phyloP scores from a whole-genome alignment of 176 grass and related monocot species.

The Oryza officinalis region DNA sequence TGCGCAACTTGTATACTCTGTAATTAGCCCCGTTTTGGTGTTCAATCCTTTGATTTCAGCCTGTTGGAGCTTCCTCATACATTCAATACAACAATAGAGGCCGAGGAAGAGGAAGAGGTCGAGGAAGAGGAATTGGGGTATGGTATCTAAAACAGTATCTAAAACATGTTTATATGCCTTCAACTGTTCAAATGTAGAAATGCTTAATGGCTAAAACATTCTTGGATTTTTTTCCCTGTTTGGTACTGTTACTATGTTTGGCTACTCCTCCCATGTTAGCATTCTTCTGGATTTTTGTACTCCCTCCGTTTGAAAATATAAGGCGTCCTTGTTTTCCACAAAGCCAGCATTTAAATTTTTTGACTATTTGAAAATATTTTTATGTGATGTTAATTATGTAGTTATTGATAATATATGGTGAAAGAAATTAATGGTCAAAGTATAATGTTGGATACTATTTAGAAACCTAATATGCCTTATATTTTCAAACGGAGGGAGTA shows the following conservation, averaged over 20 bases:
- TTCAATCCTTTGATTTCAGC: conserved; percentile 52
- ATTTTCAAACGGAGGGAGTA: too few relatives aligned
- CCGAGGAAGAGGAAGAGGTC: conserved; percentile 81
- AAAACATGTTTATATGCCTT: background rate
- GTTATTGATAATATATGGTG: too few relatives aligned
- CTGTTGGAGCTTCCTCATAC: conserved; percentile 55
- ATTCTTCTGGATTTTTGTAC: background rate
- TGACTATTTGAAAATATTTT: too few relatives aligned
- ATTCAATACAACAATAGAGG: conserved; percentile 64
- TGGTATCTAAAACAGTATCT: background rate
- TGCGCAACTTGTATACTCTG: background rate
- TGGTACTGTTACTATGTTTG: background rate
- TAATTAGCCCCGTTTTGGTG: conserved; percentile 6
- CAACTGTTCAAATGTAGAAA: background rate
- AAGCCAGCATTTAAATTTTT: too few relatives aligned
- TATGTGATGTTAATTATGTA: too few relatives aligned
- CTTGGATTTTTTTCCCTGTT: background rate
- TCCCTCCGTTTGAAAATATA: too few relatives aligned
- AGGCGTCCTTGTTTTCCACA: too few relatives aligned
- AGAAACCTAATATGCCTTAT: too few relatives aligned
- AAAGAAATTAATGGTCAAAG: too few relatives aligned
- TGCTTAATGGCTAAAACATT: conserved; percentile 10
- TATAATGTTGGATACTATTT: too few relatives aligned
- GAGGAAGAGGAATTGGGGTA: conserved; percentile 80
- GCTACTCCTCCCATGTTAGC: background rate